Conservation (phyloP, 805 yeast species). For the Wickerhamiella parazyma region DNA sequence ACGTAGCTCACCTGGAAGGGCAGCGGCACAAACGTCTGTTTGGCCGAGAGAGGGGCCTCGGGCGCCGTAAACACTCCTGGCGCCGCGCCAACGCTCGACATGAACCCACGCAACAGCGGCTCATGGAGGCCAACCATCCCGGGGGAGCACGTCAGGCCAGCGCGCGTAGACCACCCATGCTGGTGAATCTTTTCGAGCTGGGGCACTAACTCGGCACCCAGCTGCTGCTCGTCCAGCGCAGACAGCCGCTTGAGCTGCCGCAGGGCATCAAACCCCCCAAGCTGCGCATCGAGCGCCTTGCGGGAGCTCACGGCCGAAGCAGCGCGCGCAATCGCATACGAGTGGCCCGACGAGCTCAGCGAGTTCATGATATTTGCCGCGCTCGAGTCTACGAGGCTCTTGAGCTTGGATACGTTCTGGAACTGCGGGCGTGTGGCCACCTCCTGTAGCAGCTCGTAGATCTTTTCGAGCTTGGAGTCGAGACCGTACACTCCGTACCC, state of each 20-base stretch:
- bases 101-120: slow-evolving; percentile 8
- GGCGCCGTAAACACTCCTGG: slow-evolving; percentile 26
- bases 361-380: slow-evolving; percentile 66
- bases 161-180: slow-evolving; percentile 15
- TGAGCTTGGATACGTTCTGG: slow-evolving; percentile 49
- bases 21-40: slow-evolving; percentile 42
- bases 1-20: slow-evolving; percentile 87
- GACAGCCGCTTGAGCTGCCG: slow-evolving; percentile 52
- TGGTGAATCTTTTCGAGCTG: slow-evolving; percentile 31
- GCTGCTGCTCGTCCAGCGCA: slow-evolving; percentile 34
- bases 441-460: slow-evolving; percentile 56
- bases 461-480: slow-evolving; percentile 43
- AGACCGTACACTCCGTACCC: slow-evolving; percentile 25
- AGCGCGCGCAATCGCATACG: slow-evolving; percentile 60
- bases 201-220: slow-evolving; percentile 46
- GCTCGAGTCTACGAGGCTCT: slow-evolving; percentile 55
- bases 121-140: slow-evolving; percentile 10
- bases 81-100: slow-evolving; percentile 8
- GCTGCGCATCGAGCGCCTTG: slow-evolving; percentile 45
- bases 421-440: slow-evolving; percentile 60
- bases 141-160: slow-evolving; percentile 22
- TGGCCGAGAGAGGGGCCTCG: slow-evolving; percentile 9
- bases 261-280: slow-evolving; percentile 69
- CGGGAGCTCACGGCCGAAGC: slow-evolving; percentile 48
- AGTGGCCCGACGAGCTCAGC: slow-evolving; percentile 80